Conservation (phyloP, 2,329 filamentous ascomycete species). For the Chaetomiaceae sp. region DNA sequence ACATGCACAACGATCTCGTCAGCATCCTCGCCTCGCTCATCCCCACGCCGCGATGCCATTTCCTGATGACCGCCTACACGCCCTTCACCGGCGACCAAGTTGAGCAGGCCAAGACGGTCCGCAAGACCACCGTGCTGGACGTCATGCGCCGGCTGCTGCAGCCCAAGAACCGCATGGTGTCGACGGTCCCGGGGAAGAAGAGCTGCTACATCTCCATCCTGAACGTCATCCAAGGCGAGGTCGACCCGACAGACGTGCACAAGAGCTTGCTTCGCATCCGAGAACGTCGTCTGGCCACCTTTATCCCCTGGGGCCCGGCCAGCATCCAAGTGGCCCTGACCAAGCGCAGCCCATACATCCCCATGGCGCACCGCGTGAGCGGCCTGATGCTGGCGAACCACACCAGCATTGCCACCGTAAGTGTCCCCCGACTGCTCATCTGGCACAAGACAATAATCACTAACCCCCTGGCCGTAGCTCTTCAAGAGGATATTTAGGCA, state of each 20-base stretch:
- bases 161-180: slow-evolving; percentile 99
- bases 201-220: slow-evolving; percentile 99
- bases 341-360: slow-evolving; percentile 92
- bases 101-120: slow-evolving; percentile 93
- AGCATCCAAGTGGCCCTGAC: slow-evolving; percentile 96
- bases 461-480: slow-evolving; percentile 42
- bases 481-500: slow-evolving; percentile 92
- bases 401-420: slow-evolving; percentile 85
- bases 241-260: slow-evolving; percentile 96
- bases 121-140: slow-evolving; percentile 95
- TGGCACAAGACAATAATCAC: not conserved
- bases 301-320: slow-evolving; percentile 97
- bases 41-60: slow-evolving; percentile 93
- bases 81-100: slow-evolving; percentile 96
- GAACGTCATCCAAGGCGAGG: slow-evolving; percentile 98
- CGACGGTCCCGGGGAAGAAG: slow-evolving; percentile 88
- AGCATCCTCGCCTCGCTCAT: slow-evolving; percentile 95
- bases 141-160: slow-evolving; percentile 95
- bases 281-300: slow-evolving; percentile 87
- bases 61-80: slow-evolving; percentile 97
- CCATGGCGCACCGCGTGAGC: slow-evolving; percentile 89
- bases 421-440: slow-evolving; percentile 25
- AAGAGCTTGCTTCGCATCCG: slow-evolving; percentile 95
- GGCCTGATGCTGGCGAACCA: slow-evolving; percentile 98
- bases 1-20: slow-evolving; percentile 99